Conservation (phyloP, 768 basidiomycete species). For the Cantharellus cinnabarinus region DNA sequence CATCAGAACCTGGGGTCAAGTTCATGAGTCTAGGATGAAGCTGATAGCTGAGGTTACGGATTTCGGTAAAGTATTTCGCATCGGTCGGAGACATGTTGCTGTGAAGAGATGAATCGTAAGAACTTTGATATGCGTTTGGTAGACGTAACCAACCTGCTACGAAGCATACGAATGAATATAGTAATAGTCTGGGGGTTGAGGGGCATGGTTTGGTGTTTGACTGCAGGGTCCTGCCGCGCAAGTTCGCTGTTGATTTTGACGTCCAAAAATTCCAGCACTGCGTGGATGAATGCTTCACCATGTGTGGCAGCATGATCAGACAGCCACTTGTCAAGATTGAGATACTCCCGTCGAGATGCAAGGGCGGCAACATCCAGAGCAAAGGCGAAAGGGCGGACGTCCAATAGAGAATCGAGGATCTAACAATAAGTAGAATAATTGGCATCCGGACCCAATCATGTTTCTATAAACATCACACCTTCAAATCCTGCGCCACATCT, state of each 20-base stretch:
- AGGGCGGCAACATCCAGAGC: conserved; percentile 86
- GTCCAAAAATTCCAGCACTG: conserved; percentile 74
- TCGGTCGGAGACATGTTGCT: conserved; percentile 66
- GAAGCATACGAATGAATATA: conserved; percentile 76
- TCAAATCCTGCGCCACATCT: conserved; percentile 87
- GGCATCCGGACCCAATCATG: no score
- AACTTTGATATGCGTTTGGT: background rate
- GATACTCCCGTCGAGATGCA: conserved; percentile 79
- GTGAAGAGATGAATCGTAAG: background rate
- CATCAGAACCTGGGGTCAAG: conserved; percentile 64
- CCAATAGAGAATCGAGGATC: conserved; percentile 85
- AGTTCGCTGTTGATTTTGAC: conserved; percentile 83
- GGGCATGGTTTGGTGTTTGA: conserved; percentile 66
- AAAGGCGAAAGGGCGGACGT: conserved; percentile 73
- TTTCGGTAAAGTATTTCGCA: conserved; percentile 70
- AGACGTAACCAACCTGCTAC: conserved; percentile 42
- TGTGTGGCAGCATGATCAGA: conserved; percentile 68
- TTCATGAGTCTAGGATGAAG: conserved; percentile 94
- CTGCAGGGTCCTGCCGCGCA: conserved; percentile 54
- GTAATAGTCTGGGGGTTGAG: conserved; percentile 78
- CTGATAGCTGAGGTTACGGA: conserved; percentile 82
- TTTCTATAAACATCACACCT: conserved; percentile 26
- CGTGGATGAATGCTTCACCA: conserved; percentile 68
- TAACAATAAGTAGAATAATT: conserved; percentile 13
- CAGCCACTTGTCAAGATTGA: conserved; percentile 95